Percentiles rank a stretch among this genome's conserved stretches.
phyloP scores from a whole-genome alignment of 305 asterid genomes.

The Fraxinus greggii region DNA sequence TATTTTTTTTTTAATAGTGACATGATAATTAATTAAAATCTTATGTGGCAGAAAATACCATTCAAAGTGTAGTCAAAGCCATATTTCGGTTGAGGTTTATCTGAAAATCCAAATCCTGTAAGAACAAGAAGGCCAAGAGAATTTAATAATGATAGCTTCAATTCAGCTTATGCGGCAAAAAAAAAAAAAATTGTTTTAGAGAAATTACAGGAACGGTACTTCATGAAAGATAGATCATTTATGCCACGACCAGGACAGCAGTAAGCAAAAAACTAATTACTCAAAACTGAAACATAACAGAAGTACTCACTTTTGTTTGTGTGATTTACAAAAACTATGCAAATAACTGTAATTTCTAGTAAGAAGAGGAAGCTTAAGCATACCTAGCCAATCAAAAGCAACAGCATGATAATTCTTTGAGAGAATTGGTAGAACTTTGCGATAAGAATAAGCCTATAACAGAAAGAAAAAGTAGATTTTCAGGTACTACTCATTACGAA shows the following conservation, averaged over 20 bases:
- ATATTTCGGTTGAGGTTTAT: conserved; percentile 87
- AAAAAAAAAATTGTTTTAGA: not conserved
- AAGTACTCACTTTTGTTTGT: conserved; percentile 1
- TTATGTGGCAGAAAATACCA: conserved; percentile 39
- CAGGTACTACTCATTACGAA: not conserved
- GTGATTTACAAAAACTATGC: not conserved
- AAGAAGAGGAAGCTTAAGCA: conserved; percentile 20
- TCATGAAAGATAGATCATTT: not conserved
- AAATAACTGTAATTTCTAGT: conserved; percentile 3
- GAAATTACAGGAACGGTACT: not conserved
- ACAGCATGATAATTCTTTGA: conserved; percentile 68
- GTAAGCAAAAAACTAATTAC: not conserved
- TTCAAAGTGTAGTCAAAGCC: conserved; percentile 89
- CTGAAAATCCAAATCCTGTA: conserved; percentile 97
- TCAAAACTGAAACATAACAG: not conserved
- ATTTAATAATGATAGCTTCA: not conserved
- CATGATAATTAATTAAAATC: not conserved
- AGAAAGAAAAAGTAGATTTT: conserved; percentile 20
- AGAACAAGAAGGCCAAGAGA: conserved; percentile 20
- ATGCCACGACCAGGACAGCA: not conserved
- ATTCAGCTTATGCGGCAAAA: not conserved
- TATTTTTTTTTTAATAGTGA: conserved; percentile 12
- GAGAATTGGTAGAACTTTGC: conserved; percentile 83
- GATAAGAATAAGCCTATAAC: conserved; percentile 82
- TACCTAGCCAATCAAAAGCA: conserved; percentile 95